A percentile compares a stretch with the other conserved stretches of the same genome.
These are phyloP conservation scores for Wickerhamomyces silvicola DNA, from an alignment of 805 yeast species.

Conservation along the genomic window DNA sequence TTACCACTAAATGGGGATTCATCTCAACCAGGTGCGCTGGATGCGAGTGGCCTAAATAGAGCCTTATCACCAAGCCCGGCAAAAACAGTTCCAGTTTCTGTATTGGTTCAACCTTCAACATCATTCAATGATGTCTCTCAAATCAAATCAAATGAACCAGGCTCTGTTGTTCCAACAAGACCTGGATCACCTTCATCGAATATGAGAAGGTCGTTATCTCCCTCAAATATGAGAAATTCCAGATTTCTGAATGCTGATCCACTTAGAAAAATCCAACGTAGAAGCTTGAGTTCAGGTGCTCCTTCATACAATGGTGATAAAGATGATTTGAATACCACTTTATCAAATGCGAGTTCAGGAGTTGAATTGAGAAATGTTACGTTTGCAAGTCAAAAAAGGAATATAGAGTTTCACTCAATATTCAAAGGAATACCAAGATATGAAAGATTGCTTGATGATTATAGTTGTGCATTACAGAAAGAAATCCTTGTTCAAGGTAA, in stretches of 20 bases:
- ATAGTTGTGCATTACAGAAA: conserved; percentile 80
- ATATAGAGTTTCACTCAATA: conserved; percentile 70
- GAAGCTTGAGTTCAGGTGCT: neutral
- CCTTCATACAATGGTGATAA: neutral
- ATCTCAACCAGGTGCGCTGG: too few relatives aligned
- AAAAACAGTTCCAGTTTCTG: neutral
- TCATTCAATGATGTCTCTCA: neutral
- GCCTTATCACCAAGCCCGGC: too few relatives aligned
- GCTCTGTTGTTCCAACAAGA: conserved; percentile 1
- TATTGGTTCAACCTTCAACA: neutral
- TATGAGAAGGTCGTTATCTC: conserved; percentile 14
- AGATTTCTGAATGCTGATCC: neutral
- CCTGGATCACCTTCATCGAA: conserved; percentile 8
- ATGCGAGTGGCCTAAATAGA: too few relatives aligned
- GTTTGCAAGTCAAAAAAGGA: conserved; percentile 52
- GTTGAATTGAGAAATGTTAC: conserved; percentile 14
- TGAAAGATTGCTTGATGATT: conserved; percentile 78
- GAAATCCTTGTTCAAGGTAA: conserved; percentile 88
- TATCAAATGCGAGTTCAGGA: conserved; percentile 3
- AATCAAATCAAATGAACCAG: neutral
- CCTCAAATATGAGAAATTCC: conserved; percentile 1
- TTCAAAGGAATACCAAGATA: conserved; percentile 62
- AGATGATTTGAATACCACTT: conserved; percentile 1
- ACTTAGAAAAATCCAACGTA: conserved; percentile 1
- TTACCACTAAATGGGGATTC: too few relatives aligned